These are phyloP conservation scores for Pichia thaimueangensis DNA, from an alignment of 805 yeast species.

Conservation along the genomic window DNA sequence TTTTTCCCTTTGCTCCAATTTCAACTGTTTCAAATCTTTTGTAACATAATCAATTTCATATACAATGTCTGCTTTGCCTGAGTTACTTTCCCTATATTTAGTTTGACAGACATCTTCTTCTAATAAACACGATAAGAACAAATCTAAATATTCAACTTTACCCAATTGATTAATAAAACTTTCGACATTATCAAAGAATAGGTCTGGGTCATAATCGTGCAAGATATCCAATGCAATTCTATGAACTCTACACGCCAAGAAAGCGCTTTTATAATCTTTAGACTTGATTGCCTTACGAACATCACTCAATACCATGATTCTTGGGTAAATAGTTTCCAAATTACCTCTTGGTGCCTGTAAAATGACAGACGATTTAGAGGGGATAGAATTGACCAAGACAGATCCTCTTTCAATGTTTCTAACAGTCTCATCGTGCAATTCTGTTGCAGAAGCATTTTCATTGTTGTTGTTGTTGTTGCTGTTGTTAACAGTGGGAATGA, in stretches of 20 bases:
- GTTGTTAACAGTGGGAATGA: constrained; percentile 13
- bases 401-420: constrained; percentile 92
- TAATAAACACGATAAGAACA: constrained; percentile 78
- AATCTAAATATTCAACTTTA: constrained; percentile 69
- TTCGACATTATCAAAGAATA: constrained; percentile 59
- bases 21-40: constrained; percentile 6
- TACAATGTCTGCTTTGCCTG: constrained; percentile 14
- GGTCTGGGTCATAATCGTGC: constrained; percentile 76
- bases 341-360: constrained; percentile 96
- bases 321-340: constrained; percentile 86
- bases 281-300: constrained; percentile 64
- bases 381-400: constrained; percentile 70
- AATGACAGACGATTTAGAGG: constrained; percentile 74
- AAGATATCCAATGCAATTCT: constrained; percentile 86
- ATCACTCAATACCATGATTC: constrained; percentile 83
- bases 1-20: constrained; percentile 10
- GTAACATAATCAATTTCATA: not conserved
- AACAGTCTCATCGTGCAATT: constrained; percentile 62
- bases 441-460: constrained; percentile 47
- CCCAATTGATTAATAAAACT: constrained; percentile 64
- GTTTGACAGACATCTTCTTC: constrained; percentile 82
- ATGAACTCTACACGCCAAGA: constrained; percentile 78
- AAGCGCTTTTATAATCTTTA: constrained; percentile 63
- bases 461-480: constrained; percentile 44
- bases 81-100: constrained; percentile 78